Percentiles rank a stretch among this genome's conserved stretches.
These are phyloP conservation scores for Beauveria australis DNA, from an alignment of 2,329 filamentous ascomycete genomes.

Conservation along the genomic window DNA sequence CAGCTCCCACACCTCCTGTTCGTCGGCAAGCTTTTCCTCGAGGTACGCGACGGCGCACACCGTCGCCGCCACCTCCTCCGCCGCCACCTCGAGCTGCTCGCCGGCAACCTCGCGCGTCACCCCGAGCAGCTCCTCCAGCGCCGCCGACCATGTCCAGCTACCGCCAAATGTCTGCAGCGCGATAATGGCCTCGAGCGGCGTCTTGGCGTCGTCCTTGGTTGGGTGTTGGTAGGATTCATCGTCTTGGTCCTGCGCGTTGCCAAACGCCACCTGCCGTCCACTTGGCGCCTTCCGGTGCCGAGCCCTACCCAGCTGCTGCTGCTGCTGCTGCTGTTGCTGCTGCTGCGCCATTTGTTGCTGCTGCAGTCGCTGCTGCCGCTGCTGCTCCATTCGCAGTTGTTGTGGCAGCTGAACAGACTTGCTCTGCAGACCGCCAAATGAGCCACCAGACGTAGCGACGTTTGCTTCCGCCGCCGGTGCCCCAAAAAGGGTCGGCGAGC, in stretches of 20 bases:
- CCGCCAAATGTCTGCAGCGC: slow-evolving; percentile 48
- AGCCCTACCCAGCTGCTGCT: background rate
- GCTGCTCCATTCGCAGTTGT: background rate
- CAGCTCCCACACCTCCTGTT: slow-evolving; percentile 55
- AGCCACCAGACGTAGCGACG: background rate
- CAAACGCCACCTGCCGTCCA: background rate
- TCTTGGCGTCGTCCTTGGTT: background rate
- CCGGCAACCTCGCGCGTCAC: slow-evolving; percentile 9
- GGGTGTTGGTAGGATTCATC: background rate
- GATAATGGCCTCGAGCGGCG: slow-evolving; percentile 32
- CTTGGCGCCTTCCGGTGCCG: background rate
- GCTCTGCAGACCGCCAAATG: background rate
- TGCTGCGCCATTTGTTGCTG: background rate
- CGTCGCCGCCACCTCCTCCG: slow-evolving; percentile 20
- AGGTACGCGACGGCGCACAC: slow-evolving; percentile 28
- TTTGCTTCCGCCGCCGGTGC: background rate
- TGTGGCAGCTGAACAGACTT: no score
- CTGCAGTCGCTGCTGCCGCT: background rate
- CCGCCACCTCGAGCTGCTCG: background rate
- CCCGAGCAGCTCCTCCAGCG: slow-evolving; percentile 22
- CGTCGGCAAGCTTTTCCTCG: slow-evolving; percentile 31
- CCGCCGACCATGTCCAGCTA: slow-evolving; percentile 34
- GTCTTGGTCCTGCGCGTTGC: background rate
- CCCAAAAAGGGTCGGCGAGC: background rate
- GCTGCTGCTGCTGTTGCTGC: background rate